Evolutionary conservation across 345 rosid genomes (phyloP).

Genomic region (Heritiera littoralis): DNA sequence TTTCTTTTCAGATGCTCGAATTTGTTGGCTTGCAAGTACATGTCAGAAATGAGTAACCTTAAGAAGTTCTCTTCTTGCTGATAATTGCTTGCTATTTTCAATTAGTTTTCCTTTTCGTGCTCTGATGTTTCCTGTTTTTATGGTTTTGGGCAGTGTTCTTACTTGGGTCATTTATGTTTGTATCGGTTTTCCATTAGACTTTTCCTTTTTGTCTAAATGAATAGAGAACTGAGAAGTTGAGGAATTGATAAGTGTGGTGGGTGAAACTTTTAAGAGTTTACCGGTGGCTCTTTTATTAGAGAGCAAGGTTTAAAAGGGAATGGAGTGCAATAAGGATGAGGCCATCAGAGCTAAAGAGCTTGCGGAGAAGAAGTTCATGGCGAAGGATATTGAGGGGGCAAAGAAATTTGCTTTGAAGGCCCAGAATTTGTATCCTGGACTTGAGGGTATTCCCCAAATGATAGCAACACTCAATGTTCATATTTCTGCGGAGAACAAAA

Average conservation of each 20-base stretch:
- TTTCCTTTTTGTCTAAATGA: too few relatives aligned
- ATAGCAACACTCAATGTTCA: conserved; percentile 54
- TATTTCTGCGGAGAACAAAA: conserved; percentile 48
- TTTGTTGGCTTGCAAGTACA: not conserved
- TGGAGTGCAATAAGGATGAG: conserved; percentile 78
- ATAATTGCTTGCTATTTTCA: not conserved
- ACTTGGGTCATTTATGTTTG: not conserved
- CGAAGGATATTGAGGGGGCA: conserved; percentile 51
- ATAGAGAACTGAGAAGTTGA: not conserved
- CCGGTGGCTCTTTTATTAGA: conserved; percentile 9
- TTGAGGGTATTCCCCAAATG: conserved; percentile 58
- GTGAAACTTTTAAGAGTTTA: not conserved
- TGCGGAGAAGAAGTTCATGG: conserved; percentile 60
- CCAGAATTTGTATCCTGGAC: conserved; percentile 55
- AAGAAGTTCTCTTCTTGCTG: not conserved
- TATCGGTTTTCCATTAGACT: not conserved
- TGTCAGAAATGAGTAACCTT: not conserved
- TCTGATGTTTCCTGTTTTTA: not conserved
- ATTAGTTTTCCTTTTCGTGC: not conserved
- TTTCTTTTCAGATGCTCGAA: not conserved
- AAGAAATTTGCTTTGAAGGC: conserved; percentile 69
- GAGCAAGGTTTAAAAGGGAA: conserved; percentile 19
- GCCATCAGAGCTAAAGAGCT: conserved; percentile 65
- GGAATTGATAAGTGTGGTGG: conserved; percentile 10
- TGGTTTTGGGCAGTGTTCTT: conserved; percentile 24